Evolutionary conservation across 1,284 basidiomycete species (phyloP).

Genomic region (Cutaneotrichosporon dermatis): DNA sequence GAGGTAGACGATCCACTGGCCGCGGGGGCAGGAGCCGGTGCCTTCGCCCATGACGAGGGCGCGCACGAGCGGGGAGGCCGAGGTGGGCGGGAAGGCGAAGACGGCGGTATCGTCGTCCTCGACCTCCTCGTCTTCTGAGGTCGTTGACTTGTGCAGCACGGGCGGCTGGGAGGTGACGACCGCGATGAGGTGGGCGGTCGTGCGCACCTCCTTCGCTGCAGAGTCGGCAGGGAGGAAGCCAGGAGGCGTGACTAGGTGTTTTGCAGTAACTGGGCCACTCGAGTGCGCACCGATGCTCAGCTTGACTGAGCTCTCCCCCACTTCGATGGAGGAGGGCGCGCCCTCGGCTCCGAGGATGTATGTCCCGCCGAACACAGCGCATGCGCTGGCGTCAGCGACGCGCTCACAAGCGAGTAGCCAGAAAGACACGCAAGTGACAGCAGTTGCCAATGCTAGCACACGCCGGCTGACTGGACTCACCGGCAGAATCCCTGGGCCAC

Average conservation of each 20-base stretch:
- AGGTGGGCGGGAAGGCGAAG: constrained; percentile 74
- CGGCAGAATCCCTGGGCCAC: constrained; percentile 87
- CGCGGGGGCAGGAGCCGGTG: constrained; percentile 76
- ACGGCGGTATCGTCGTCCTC: constrained; percentile 63
- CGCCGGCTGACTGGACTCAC: constrained; percentile 26
- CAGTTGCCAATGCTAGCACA: too few species aligned
- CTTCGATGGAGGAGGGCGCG: constrained; percentile 19
- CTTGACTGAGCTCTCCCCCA: constrained; percentile 11
- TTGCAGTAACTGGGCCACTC: constrained; percentile 49
- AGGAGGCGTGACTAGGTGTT: constrained; percentile 50
- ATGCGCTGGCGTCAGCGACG: constrained; percentile 54
- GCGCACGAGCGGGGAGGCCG: constrained; percentile 58
- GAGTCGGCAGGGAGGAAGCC: constrained; percentile 47
- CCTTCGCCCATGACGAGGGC: constrained; percentile 74
- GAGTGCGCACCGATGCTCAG: constrained; percentile 59
- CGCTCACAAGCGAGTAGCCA: too few species aligned
- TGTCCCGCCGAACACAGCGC: constrained; percentile 76
- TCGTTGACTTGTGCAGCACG: constrained; percentile 11
- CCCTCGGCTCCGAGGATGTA: constrained; percentile 65
- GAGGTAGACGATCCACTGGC: constrained; percentile 63
- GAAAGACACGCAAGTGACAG: too few species aligned
- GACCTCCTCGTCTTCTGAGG: constrained; percentile 24
- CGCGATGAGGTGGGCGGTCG: constrained; percentile 60
- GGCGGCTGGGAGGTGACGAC: constrained; percentile 56
- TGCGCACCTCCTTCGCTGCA: background rate